phyloP scores from a whole-genome alignment of 306 rosid genomes.

The Dalbergia cochinchinensis region DNA sequence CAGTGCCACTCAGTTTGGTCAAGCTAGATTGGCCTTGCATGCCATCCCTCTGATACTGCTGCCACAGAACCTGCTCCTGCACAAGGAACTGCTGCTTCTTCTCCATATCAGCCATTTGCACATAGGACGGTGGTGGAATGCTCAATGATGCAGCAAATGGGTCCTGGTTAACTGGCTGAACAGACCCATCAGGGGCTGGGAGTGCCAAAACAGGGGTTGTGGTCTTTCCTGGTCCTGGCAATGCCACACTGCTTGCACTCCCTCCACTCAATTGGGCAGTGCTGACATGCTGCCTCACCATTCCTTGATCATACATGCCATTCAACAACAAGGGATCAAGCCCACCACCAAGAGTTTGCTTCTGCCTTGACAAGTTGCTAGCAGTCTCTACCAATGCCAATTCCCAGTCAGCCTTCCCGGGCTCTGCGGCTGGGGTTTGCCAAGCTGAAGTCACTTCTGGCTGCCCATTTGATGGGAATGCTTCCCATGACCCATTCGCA shows the following conservation, averaged over 20 bases:
- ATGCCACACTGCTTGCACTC: constrained; percentile 96
- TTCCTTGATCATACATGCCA: constrained; percentile 98
- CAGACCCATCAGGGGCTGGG: constrained; percentile 97
- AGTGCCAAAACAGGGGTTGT: constrained; percentile 89
- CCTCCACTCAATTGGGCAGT: constrained; percentile 86
- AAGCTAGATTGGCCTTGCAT: constrained; percentile 96
- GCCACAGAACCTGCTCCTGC: constrained; percentile 93
- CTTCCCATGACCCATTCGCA: constrained; percentile 95
- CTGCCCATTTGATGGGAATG: constrained; percentile 89
- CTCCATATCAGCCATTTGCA: constrained; percentile 98
- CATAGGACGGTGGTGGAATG: constrained; percentile 92
- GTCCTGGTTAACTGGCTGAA: constrained; percentile 85
- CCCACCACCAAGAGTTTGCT: constrained; percentile 85
- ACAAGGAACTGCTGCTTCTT: constrained; percentile 82
- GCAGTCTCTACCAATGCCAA: constrained; percentile 96
- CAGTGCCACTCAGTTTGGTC: constrained; percentile 67
- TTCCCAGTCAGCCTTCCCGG: constrained; percentile 97
- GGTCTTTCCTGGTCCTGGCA: constrained; percentile 78
- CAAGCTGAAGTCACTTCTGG: constrained; percentile 94
- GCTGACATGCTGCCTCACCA: constrained; percentile 92
- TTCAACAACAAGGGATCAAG: constrained; percentile 85
- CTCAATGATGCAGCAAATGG: constrained; percentile 89
- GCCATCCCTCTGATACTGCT: constrained; percentile 85
- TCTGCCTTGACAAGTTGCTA: constrained; percentile 81
- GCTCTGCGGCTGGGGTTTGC: constrained; percentile 95